phyloP scores from a whole-genome alignment of 2,329 filamentous ascomycete genomes.

The Aureobasidium sp. region DNA sequence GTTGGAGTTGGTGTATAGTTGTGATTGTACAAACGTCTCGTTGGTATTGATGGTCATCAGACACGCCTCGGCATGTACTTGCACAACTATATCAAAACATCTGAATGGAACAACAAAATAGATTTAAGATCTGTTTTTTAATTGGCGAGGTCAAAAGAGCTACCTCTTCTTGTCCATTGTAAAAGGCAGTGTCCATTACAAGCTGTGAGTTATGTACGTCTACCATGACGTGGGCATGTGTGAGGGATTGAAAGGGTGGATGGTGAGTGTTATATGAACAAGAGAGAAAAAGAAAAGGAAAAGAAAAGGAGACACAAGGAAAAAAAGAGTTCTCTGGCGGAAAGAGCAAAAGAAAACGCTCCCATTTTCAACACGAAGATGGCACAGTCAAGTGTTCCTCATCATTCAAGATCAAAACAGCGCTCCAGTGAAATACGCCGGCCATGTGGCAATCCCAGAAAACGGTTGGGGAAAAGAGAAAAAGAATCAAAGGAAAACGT shows the following conservation, averaged over 20 bases:
- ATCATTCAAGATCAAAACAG: constrained; percentile 28
- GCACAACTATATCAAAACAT: neutral
- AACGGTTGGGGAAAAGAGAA: neutral
- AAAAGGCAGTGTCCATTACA: constrained; percentile 2
- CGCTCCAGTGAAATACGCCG: constrained; percentile 21
- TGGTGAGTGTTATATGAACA: constrained; percentile 10
- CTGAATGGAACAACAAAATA: no score
- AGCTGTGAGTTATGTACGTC: constrained; percentile 16
- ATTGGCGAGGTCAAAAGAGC: neutral
- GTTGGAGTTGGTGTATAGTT: neutral
- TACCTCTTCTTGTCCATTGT: neutral
- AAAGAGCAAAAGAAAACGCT: constrained; percentile 31
- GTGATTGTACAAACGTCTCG: neutral
- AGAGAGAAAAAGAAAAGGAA: neutral
- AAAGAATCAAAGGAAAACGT: neutral
- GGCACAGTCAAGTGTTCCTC: constrained; percentile 6
- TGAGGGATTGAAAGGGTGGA: constrained; percentile 14
- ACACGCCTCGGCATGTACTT: neutral
- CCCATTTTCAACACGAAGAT: constrained; percentile 26
- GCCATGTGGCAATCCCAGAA: constrained; percentile 17
- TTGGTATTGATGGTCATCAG: neutral
- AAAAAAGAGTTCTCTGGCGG: constrained; percentile 27
- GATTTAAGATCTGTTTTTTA: neutral
- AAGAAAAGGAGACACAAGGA: constrained; percentile 24
- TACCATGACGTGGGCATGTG: constrained; percentile 25